Base-by-base conservation (phyloP, 2,329 filamentous ascomycete species). In the Penicillium nordicum region DNA sequence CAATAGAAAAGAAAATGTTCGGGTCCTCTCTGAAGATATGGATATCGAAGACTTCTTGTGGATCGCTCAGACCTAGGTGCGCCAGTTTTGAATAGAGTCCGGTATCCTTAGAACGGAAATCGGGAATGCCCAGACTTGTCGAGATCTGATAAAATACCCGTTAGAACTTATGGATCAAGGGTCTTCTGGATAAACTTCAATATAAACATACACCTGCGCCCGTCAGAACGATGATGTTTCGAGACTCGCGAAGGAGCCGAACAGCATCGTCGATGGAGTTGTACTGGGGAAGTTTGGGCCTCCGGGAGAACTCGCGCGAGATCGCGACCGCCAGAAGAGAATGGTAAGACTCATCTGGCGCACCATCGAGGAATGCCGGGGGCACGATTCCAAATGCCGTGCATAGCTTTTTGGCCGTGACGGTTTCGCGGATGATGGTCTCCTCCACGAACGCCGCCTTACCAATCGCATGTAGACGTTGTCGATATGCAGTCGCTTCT, bases 21-120 rank as follows among this genome's bases (percentile, higher is more conserved):
- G 94, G 94, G 69, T 97, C 89, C 46, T 92, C 83, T 65, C 86
- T 86, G 74, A 99, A 99, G 63, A 92, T 82, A 50, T 85, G 76
- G 61, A 97, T 94, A 75, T 96, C 91, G 69, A 99, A 99, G 27
- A 97, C 92, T 69, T 97, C 92, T 71, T 97, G 92, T 1, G 93
- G 93, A 67, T 97, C 92, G 61, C 79, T 85, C 58, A 86, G 80
- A 7, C 91, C 92, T 58, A 94, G 82, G 67, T 90, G 85, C 65
- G 84, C 86, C 50, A 97, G 80, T 70, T 92, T 88, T 44, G 91
- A 88, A 76, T 97, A 97, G 54, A 97, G 87, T 48, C 93, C 93
- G 1, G 88, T 96, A 68, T 90, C 89, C 73, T 94, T 94, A 50
- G 92, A 97, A 63, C 94, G 88, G 70, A 99, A 99, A 73, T 99